phyloP scores from a whole-genome alignment of 805 yeast species.

The Millerago galiae region DNA sequence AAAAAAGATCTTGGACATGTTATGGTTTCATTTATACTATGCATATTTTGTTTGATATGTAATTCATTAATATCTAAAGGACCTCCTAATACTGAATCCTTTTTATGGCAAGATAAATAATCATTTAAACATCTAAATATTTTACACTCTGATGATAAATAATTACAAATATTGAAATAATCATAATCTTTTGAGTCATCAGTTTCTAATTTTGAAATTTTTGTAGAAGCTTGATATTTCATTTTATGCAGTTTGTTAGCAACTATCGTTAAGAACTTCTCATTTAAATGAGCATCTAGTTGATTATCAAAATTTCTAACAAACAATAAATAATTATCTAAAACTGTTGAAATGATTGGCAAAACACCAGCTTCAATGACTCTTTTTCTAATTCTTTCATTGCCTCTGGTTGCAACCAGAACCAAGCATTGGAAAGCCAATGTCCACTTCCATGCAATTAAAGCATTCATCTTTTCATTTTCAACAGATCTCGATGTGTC shows the following conservation, averaged over 20 bases:
- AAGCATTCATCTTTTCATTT: constrained; percentile 33
- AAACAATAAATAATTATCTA: constrained; percentile 69
- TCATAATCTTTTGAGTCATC: constrained; percentile 2
- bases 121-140: neutral
- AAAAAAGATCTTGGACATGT: constrained; percentile 47
- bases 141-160: neutral
- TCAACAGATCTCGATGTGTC: constrained; percentile 19
- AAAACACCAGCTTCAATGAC: constrained; percentile 89
- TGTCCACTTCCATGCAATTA: constrained; percentile 97
- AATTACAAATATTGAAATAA: constrained; percentile 1
- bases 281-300: constrained; percentile 10
- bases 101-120: neutral
- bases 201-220: neutral
- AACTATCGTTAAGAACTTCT: constrained; percentile 13
- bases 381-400: constrained; percentile 75
- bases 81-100: neutral
- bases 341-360: constrained; percentile 84
- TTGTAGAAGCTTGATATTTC: neutral
- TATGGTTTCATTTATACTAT: constrained; percentile 22
- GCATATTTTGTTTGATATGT: constrained; percentile 10
- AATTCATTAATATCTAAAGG: constrained; percentile 7
- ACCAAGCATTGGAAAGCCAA: constrained; percentile 89
- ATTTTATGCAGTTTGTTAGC: constrained; percentile 7
- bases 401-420: constrained; percentile 86
- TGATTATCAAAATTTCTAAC: constrained; percentile 29